Percentiles rank a stretch among this genome's conserved stretches.
Conservation (phyloP, 495 filamentous ascomycete species). For the Filosporella fistucella region DNA sequence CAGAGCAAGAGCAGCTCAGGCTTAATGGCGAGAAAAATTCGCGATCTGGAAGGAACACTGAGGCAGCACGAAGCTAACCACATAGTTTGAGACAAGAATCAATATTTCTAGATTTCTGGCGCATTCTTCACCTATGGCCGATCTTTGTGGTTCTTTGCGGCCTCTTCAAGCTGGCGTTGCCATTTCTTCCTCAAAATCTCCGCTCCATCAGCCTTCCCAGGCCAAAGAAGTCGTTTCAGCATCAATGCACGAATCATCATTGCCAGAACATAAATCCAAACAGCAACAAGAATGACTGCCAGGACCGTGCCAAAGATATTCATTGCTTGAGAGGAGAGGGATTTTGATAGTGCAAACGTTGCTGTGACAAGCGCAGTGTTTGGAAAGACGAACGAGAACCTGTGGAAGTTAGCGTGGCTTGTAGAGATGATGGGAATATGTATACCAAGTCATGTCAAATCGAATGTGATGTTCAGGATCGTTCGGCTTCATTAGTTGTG, state of each 20-base stretch:
- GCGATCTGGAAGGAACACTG: too few species aligned
- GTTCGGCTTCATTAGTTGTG: slow-evolving; percentile 56
- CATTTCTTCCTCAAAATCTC: slow-evolving; percentile 6
- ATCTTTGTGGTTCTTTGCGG: neutral
- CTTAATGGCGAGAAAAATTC: too few species aligned
- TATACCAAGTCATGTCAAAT: slow-evolving; percentile 87
- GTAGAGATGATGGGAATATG: neutral
- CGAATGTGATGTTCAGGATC: slow-evolving; percentile 46
- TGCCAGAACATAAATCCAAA: slow-evolving; percentile 64
- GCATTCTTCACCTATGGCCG: neutral
- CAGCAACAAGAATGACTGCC: slow-evolving; percentile 54
- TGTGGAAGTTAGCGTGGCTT: neutral
- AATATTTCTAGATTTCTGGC: too few species aligned
- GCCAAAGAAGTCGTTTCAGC: slow-evolving; percentile 64
- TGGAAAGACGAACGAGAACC: slow-evolving; percentile 65
- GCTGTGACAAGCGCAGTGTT: slow-evolving; percentile 75
- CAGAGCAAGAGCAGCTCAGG: too few species aligned
- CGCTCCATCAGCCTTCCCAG: slow-evolving; percentile 24
- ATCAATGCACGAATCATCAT: slow-evolving; percentile 69
- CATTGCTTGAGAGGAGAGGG: slow-evolving; percentile 57
- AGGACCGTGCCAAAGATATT: slow-evolving; percentile 64
- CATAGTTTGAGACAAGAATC: too few species aligned
- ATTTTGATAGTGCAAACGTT: slow-evolving; percentile 65
- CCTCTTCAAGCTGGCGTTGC: neutral
- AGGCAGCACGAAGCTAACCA: too few species aligned